Conservation (phyloP, 768 basidiomycete species). For the Podaxis sp. region DNA sequence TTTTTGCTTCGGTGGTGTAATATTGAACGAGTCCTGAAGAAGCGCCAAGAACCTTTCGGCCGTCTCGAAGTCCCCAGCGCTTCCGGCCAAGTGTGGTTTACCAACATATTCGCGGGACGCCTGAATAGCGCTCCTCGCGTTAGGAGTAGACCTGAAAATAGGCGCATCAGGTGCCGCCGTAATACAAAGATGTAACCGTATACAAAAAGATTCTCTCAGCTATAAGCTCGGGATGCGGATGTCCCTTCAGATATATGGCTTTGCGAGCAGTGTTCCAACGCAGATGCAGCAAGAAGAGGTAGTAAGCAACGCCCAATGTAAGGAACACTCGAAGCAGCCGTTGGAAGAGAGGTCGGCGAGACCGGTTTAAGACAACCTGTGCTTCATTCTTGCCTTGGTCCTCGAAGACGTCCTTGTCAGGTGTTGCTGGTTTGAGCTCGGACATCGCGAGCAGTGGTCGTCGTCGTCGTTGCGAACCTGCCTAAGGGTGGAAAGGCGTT, state of each 20-base stretch:
- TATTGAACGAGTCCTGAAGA: slow-evolving; percentile 64
- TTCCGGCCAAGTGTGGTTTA: slow-evolving; percentile 71
- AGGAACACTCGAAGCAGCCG: background rate
- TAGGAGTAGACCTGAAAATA: background rate
- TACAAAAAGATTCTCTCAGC: slow-evolving; percentile 5
- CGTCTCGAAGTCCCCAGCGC: slow-evolving; percentile 52
- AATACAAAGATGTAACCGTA: background rate
- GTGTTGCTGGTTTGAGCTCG: background rate
- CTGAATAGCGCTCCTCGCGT: slow-evolving; percentile 40
- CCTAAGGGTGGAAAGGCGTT: background rate
- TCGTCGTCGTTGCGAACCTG: background rate
- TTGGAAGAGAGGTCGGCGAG: background rate
- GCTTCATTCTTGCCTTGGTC: slow-evolving; percentile 1
- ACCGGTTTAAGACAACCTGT: background rate
- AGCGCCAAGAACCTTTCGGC: slow-evolving; percentile 64
- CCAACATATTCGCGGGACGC: slow-evolving; percentile 56
- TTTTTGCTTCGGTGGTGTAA: slow-evolving; percentile 32
- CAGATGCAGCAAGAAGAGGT: background rate
- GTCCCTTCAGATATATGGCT: background rate
- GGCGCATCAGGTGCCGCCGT: background rate
- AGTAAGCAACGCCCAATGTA: background rate
- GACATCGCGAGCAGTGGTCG: background rate
- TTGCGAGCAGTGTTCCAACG: background rate
- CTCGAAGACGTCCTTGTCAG: background rate
- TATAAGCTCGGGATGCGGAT: background rate